Evolutionary conservation across 1,284 basidiomycete genomes (phyloP).

Genomic region (Leccinum pallidistipes): DNA sequence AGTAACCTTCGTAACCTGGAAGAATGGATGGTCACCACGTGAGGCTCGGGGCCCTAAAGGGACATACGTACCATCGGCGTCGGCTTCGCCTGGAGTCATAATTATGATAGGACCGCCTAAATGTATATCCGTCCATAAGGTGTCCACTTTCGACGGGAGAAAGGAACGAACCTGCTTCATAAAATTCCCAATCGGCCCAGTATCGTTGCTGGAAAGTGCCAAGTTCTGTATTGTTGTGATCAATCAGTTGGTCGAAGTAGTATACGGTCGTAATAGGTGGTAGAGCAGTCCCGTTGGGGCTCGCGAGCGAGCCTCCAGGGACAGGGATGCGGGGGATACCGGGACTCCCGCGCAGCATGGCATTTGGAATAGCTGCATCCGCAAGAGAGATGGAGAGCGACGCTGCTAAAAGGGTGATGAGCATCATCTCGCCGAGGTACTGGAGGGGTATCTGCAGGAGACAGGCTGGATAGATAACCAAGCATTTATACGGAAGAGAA

Average conservation of each 20-base stretch:
- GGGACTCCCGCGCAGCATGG: conserved; percentile 22
- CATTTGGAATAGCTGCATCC: conserved; percentile 21
- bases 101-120: conserved; percentile 69
- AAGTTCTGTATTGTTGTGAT: conserved; percentile 62
- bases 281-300: conserved; percentile 23
- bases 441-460: not conserved
- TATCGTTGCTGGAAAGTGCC: conserved; percentile 79
- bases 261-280: conserved; percentile 50
- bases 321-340: conserved; percentile 16
- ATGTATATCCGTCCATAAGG: not conserved
- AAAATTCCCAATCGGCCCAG: conserved; percentile 66
- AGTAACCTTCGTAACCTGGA: conserved; percentile 54
- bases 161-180: conserved; percentile 47
- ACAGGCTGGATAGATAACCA: not conserved
- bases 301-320: conserved; percentile 5
- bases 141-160: not conserved
- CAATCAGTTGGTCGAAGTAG: conserved; percentile 69
- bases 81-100: conserved; percentile 48
- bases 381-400: conserved; percentile 15
- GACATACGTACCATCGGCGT: conserved; percentile 41
- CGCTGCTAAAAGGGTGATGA: conserved; percentile 1
- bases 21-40: conserved; percentile 20
- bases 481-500: not conserved
- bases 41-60: not conserved
- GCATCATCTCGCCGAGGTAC: conserved; percentile 14